Percentiles rank a stretch among this genome's conserved stretches.
Evolutionary conservation across 495 filamentous ascomycete genomes (phyloP).

Genomic region (Hypoxylon fragiforme): DNA sequence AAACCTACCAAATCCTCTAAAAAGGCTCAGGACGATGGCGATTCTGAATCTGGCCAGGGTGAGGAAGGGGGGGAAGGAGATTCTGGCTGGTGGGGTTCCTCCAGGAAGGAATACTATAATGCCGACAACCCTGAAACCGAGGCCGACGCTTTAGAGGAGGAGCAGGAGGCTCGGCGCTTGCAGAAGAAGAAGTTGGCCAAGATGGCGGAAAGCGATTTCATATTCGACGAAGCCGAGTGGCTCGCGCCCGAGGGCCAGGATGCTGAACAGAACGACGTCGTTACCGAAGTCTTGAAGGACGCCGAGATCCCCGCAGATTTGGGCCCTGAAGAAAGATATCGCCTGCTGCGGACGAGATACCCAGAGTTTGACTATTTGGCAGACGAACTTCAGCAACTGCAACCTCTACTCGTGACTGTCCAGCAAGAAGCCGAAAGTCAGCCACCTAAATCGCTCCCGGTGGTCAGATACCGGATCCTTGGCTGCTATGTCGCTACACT

Average conservation of each 20-base stretch:
- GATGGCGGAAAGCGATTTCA: slow-evolving; percentile 88
- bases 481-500: slow-evolving; percentile 83
- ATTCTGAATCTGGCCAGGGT: slow-evolving; percentile 49
- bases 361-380: slow-evolving; percentile 88
- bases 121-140: slow-evolving; percentile 89
- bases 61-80: slow-evolving; percentile 75
- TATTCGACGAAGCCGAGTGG: slow-evolving; percentile 90
- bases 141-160: slow-evolving; percentile 88
- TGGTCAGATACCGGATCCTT: slow-evolving; percentile 73
- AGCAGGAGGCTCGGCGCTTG: slow-evolving; percentile 80
- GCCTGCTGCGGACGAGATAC: slow-evolving; percentile 76
- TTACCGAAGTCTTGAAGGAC: slow-evolving; percentile 83
- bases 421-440: slow-evolving; percentile 57
- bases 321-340: slow-evolving; percentile 71
- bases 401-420: slow-evolving; percentile 62
- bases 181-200: slow-evolving; percentile 86
- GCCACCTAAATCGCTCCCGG: slow-evolving; percentile 56
- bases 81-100: slow-evolving; percentile 82
- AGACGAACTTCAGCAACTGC: slow-evolving; percentile 75
- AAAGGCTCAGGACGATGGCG: slow-evolving; percentile 31
- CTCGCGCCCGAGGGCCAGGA: slow-evolving; percentile 49
- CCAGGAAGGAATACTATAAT: slow-evolving; percentile 89
- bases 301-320: slow-evolving; percentile 79
- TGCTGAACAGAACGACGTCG: slow-evolving; percentile 55
- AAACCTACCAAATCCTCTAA: slow-evolving; percentile 25